Conservation (phyloP, 2,329 filamentous ascomycete species). For the Cladosporium sphaerospermum region DNA sequence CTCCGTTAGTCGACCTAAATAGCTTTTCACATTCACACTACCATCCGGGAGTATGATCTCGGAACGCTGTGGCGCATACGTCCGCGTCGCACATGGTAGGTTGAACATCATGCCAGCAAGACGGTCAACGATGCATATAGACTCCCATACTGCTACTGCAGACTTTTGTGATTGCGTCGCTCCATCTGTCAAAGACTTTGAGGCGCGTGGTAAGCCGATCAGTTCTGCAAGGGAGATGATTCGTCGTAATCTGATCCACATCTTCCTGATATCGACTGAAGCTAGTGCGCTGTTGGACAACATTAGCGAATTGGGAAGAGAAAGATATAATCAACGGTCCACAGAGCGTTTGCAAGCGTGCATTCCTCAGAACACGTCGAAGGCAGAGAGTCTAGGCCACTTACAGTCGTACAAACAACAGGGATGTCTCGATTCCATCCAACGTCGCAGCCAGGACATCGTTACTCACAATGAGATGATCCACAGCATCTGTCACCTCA, state of each 20-base stretch:
- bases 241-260: constrained; percentile 34
- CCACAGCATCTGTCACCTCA: constrained; percentile 23
- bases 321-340: neutral
- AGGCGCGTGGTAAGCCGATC: constrained; percentile 23
- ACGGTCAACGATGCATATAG: constrained; percentile 29
- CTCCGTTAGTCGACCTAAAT: constrained; percentile 14
- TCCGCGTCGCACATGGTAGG: constrained; percentile 8
- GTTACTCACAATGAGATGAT: constrained; percentile 27
- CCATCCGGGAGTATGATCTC: constrained; percentile 1
- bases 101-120: constrained; percentile 20
- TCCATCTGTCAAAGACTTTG: neutral
- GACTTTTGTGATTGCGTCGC: neutral
- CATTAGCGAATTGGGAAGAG: neutral
- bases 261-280: constrained; percentile 30
- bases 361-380: neutral
- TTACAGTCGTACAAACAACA: constrained; percentile 34
- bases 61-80: constrained; percentile 6
- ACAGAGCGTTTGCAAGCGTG: no score
- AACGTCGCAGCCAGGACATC: constrained; percentile 29
- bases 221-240: constrained; percentile 35
- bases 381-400: constrained; percentile 12
- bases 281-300: constrained; percentile 26
- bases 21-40: constrained; percentile 8
- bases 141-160: constrained; percentile 29
- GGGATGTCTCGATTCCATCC: constrained; percentile 27